Evolutionary conservation across 1,284 basidiomycete genomes (phyloP).

Genomic region (Mycena sp.): DNA sequence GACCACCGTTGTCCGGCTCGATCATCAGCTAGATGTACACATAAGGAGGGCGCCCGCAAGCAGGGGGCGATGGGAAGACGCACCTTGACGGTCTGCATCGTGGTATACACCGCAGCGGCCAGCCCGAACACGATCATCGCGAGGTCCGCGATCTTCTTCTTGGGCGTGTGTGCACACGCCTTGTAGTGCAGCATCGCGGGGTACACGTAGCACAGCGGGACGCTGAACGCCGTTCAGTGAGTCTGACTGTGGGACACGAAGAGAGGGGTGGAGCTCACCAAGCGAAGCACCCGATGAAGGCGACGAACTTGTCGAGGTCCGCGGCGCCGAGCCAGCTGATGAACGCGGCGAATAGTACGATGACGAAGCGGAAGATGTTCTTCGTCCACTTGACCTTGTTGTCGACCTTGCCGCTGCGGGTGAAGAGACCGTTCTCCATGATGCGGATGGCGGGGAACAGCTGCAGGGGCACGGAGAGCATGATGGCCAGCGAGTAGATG

Average conservation of each 20-base stretch:
- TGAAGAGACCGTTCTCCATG: constrained; percentile 97
- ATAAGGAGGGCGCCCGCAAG: background rate
- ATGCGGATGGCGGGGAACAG: constrained; percentile 98
- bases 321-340: constrained; percentile 81
- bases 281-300: constrained; percentile 93
- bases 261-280: constrained; percentile 68
- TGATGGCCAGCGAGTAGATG: constrained; percentile 91
- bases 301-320: constrained; percentile 97
- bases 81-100: constrained; percentile 80
- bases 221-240: constrained; percentile 59
- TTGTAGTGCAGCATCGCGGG: constrained; percentile 95
- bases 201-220: constrained; percentile 95
- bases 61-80: constrained; percentile 35
- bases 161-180: constrained; percentile 82
- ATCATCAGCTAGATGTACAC: constrained; percentile 51
- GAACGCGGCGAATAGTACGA: constrained; percentile 80
- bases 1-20: constrained; percentile 43
- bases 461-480: constrained; percentile 94
- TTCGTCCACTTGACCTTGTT: constrained; percentile 87
- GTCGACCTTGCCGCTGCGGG: constrained; percentile 84
- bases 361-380: constrained; percentile 86
- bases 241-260: constrained; percentile 2
- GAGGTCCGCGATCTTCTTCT: constrained; percentile 80
- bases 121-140: constrained; percentile 86
- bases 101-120: constrained; percentile 87